Evolutionary conservation across 2,329 filamentous ascomycete species (phyloP), one percentile per base, ranked within the genome.

Genomic region (Alternaria triticimaculans): DNA sequence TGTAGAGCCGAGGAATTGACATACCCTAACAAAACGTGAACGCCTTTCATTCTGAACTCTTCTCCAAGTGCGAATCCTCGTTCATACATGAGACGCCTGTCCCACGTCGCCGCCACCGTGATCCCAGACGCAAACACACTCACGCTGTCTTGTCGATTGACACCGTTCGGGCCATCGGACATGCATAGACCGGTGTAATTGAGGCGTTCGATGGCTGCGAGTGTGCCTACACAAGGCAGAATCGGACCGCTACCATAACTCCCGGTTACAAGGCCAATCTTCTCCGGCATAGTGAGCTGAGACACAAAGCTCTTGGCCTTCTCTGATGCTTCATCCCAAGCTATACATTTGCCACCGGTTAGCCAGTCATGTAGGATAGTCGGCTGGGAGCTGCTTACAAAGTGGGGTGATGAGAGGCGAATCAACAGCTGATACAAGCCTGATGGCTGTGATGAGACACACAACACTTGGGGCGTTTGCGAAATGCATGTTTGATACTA

Each of bases 101-200:
- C 80, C 80, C 80, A 83, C 4, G 80, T 74, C 18, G 81, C 79
- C 3, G 76, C 81, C 0, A 78, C 77, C n/a, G 76, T 67, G 6
- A 83, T 55, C 5, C 75, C 71, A 30, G 80, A 77, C 10, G 80
- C 74, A 60, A 80, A 83, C 9, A 78, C 79, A 55, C 74, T 81
- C 8, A 77, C 74, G 45, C 58, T 70, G 56, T 62, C 55, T 1
- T 70, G 69, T 55, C 74, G 75, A 21, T 77, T 71, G 57, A 82
- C 70, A 37, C 78, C 72, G 49, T 78, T 72, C 30, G 78, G 75
- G 8, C 77, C 81, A 62, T 83, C 81, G 18, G 80, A 76, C 3
- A 83, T 68, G 56, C 81, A 83, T 5, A 83, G 69, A 14, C 80
- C 80, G 12, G 69, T 76, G 67, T 81, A 82, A 25, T 78, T 78